These are phyloP conservation scores for Dissophora ornata DNA, from an alignment of 192 early-diverging fungal species.

Conservation along the genomic window DNA sequence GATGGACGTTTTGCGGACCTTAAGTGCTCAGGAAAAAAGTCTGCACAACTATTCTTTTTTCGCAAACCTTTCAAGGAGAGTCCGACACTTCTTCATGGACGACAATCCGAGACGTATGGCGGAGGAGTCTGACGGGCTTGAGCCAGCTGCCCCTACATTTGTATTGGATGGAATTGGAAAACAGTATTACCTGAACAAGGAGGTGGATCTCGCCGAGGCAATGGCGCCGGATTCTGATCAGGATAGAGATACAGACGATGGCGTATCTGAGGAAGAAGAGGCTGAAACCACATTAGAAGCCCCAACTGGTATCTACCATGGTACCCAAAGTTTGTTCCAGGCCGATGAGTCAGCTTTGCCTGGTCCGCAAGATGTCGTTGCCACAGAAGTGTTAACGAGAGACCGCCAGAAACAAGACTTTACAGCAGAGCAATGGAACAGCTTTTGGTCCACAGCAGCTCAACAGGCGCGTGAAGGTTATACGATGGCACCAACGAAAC, in stretches of 20 bases:
- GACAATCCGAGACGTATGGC: not conserved
- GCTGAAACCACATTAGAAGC: slow-evolving; percentile 12
- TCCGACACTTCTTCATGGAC: not conserved
- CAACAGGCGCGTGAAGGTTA: not conserved
- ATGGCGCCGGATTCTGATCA: slow-evolving; percentile 38
- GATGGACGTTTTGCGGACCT: slow-evolving; percentile 24
- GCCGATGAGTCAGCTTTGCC: not conserved
- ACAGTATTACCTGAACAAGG: slow-evolving; percentile 30
- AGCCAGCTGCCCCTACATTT: not conserved
- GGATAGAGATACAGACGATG: slow-evolving; percentile 29
- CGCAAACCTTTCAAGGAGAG: not conserved
- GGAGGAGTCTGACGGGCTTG: not conserved
- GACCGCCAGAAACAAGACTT: not conserved
- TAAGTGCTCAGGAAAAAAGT: slow-evolving; percentile 13
- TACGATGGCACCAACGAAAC: not conserved
- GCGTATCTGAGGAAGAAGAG: slow-evolving; percentile 27
- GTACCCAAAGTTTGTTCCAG: not conserved
- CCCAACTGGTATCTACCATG: not conserved
- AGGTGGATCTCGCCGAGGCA: slow-evolving; percentile 13
- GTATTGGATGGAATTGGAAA: slow-evolving; percentile 10
- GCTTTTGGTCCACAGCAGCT: slow-evolving; percentile 16
- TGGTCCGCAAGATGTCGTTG: not conserved
- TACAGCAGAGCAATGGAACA: slow-evolving; percentile 2
- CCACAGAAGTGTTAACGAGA: not conserved
- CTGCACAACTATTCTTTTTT: slow-evolving; percentile 7